Evolutionary conservation across 2,329 filamentous ascomycete genomes (phyloP), one percentile per base, ranked within the genome.

Genomic region (Falciphora oryzae): DNA sequence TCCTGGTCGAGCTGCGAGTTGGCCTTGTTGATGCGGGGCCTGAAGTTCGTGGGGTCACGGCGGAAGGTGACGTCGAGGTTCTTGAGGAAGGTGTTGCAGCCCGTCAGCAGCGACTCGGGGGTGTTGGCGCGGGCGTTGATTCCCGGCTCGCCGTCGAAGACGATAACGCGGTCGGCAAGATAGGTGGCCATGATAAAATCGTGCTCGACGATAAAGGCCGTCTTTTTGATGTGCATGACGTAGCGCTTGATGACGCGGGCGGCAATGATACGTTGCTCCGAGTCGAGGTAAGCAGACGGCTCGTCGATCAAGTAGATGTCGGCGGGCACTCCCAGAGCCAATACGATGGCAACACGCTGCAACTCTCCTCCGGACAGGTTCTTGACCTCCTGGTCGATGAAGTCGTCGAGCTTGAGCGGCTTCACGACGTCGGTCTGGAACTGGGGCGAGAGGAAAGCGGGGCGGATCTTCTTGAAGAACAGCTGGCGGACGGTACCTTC

Each of bases 151-250:
- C 96, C 95, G 74, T 98, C 95, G 74, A 99, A 99, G 74, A 99
- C 95, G 74, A 99, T 99, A 77, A 99, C 95, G 70, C 95, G 91
- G 75, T 99, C 96, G 59, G 95, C 86, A 63, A 87, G 81, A 70
- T 81, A 81, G 3, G 78, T 88, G 59, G 85, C 86, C 93, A 98
- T 97, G 82, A 98, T 97, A 83, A 99, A 98, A 85, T 99, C 95
- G 90, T 99, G 95, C 88, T 99, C 95, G 76, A 99, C 94, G 71
- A 99, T 88, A 77, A 99, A 99, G 62, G 95, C 95, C 0, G 95
- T 99, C 87, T 98, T 98, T 88, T 98, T 98, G 73, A 93, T 89
- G 83, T 99, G 94, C 95, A 99, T 99, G 79, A 99, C 99, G 85
- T 96, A 99, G 70, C 95, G 90, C 85, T 99, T 99, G 82, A 99